Evolutionary conservation across 2,329 filamentous ascomycete species (phyloP).

Genomic region (Arthrobotrys musiformis): DNA sequence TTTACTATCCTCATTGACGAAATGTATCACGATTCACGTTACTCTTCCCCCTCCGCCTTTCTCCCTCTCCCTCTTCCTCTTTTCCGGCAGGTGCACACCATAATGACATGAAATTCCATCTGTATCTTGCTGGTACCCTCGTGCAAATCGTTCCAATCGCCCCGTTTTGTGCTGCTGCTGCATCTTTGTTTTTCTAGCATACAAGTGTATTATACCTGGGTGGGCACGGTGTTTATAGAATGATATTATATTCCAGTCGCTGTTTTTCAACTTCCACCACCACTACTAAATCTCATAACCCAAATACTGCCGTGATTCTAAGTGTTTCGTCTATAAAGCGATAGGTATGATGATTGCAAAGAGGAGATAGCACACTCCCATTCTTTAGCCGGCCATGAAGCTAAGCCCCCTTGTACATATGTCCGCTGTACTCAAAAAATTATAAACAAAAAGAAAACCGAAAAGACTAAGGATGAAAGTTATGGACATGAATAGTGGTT

Average conservation of each 20-base stretch:
- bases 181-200: neutral
- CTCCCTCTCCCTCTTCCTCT: too few relatives aligned
- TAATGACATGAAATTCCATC: too few relatives aligned
- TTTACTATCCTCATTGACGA: too few relatives aligned
- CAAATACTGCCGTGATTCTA: too few relatives aligned
- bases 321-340: too few relatives aligned
- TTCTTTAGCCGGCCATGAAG: neutral
- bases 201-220: neutral
- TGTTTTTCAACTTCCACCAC: too few relatives aligned
- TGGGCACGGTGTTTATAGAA: slow-evolving; percentile 7
- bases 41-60: too few relatives aligned
- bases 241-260: neutral
- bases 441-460: neutral
- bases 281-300: neutral
- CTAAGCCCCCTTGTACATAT: neutral
- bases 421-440: neutral
- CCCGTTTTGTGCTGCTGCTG: neutral
- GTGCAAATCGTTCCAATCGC: neutral
- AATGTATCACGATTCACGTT: too few relatives aligned
- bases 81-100: too few relatives aligned
- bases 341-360: neutral
- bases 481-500: neutral
- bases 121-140: too few relatives aligned
- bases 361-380: slow-evolving; percentile 3
- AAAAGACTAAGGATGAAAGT: neutral